Evolutionary conservation across 2,329 filamentous ascomycete species (phyloP), one percentile per base, ranked within the genome.

Genomic region (Talaromyces pinophilus): DNA sequence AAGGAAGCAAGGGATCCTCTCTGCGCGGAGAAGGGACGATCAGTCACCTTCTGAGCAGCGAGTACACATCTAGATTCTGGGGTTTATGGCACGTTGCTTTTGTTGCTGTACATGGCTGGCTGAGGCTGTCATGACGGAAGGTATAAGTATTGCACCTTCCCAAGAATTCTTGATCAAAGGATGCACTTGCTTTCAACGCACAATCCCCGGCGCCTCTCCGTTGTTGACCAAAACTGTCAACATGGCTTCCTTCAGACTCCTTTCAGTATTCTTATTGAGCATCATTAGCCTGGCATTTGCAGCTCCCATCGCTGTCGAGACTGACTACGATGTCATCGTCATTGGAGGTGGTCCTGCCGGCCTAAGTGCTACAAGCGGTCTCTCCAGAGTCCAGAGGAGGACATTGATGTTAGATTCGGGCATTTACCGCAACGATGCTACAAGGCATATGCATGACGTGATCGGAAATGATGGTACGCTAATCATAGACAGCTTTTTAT

Each of bases 401-500:
- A 82, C 83, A 0, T 76, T 88, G 7, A 73, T 89, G 50, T 83
- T 88, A 63, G 87, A 89, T 72, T 87, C 84, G 22, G 83, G 82
- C 13, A 78, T 82, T 35, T 89, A 89, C 69, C 83, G 87, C 62
- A 89, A 88, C 71, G 80, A 63, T 1, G 76, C 81, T 0, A 88
- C 87, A 0, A 76, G 86, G 15, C 82, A 87, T 69, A 84, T 88
- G 81, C 87, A 89, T 74, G 87, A 88, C 72, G 83, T 88, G 0
- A 78, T 88, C 30, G 86, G 86, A 2, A 85, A 82, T 65, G 86
- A 88, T 62, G 86, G 86, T 87, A 71, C 68, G 72, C 55, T 17
- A 5, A 2, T 8, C 10, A 6, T 19, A 7, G 35, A 17, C 15
- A 38, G 25, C 25, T 4, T 3, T 38, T 19, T 5, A 2, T 28